Evolutionary conservation across 108 stramenopile species (phyloP).

Genomic region (Cyclotella kingstonii): DNA sequence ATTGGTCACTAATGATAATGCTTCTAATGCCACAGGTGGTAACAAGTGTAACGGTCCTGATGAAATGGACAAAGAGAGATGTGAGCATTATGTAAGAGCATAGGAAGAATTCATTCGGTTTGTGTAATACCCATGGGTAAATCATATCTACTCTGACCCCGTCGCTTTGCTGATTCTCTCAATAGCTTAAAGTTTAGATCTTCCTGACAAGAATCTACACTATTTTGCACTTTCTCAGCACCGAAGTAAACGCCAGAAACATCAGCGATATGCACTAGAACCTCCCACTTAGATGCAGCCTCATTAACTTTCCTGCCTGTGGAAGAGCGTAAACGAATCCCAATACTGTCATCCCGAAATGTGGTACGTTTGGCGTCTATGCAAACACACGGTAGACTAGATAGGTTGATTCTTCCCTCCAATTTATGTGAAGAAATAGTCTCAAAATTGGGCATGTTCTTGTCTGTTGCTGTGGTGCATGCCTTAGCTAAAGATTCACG

Average conservation of each 20-base stretch:
- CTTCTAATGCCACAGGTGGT: conserved; percentile 67
- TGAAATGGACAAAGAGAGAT: not conserved
- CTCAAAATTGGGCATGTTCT: not conserved
- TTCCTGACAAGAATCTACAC: not conserved
- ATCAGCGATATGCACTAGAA: conserved; percentile 80
- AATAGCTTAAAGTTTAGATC: conserved; percentile 20
- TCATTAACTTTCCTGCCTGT: conserved; percentile 62
- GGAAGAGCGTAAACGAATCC: conserved; percentile 61
- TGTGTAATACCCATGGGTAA: conserved; percentile 52
- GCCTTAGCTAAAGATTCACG: conserved; percentile 19
- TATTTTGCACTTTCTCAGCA: conserved; percentile 7
- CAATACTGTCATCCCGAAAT: conserved; percentile 88
- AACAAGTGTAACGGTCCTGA: conserved; percentile 70
- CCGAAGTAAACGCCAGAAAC: conserved; percentile 75
- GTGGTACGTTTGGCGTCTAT: conserved; percentile 70
- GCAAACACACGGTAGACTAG: conserved; percentile 69
- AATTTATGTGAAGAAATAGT: not conserved
- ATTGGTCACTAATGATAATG: conserved; percentile 54
- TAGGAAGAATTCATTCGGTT: not conserved
- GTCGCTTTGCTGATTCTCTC: conserved; percentile 58
- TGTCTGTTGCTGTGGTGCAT: conserved; percentile 3
- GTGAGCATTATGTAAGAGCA: not conserved
- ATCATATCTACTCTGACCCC: conserved; percentile 80
- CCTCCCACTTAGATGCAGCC: conserved; percentile 74
- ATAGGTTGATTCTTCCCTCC: conserved; percentile 62